A percentile compares a stretch with the other conserved stretches of the same genome.
Evolutionary conservation across 2,329 filamentous ascomycete species (phyloP).

Genomic region (Huntiella bhutanensis): DNA sequence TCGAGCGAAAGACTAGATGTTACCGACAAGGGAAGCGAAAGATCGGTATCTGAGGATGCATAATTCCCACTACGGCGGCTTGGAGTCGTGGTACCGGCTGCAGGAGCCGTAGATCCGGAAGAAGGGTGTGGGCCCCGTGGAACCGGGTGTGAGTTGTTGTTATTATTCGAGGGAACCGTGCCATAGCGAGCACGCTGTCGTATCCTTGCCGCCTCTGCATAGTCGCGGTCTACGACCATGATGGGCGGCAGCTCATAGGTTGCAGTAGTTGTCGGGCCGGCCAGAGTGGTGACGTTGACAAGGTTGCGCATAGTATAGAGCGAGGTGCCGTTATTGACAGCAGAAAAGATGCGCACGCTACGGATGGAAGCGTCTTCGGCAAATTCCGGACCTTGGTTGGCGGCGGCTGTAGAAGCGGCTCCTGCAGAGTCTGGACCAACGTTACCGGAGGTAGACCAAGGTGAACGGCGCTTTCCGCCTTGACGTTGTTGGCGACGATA

Average conservation of each 20-base stretch:
- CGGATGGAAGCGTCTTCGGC: no score
- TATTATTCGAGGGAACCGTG: no score
- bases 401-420: neutral
- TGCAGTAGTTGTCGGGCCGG: neutral
- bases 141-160: no score
- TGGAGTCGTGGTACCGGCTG: no score
- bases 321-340: neutral
- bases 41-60: neutral
- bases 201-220: no score
- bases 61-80: neutral
- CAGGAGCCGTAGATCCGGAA: no score
- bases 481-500: neutral
- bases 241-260: slow-evolving; percentile 2
- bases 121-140: no score
- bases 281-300: slow-evolving; percentile 3
- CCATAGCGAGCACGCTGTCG: no score
- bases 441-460: no score
- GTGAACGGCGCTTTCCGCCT: no score
- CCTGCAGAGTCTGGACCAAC: neutral
- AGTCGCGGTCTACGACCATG: slow-evolving; percentile 2
- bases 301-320: slow-evolving; percentile 2
- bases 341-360: neutral
- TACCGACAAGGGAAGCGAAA: neutral
- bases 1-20: neutral
- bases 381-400: no score